These are phyloP conservation scores for Leucosporidium creatinivorum DNA, from an alignment of 768 basidiomycete genomes.

Conservation along the genomic window DNA sequence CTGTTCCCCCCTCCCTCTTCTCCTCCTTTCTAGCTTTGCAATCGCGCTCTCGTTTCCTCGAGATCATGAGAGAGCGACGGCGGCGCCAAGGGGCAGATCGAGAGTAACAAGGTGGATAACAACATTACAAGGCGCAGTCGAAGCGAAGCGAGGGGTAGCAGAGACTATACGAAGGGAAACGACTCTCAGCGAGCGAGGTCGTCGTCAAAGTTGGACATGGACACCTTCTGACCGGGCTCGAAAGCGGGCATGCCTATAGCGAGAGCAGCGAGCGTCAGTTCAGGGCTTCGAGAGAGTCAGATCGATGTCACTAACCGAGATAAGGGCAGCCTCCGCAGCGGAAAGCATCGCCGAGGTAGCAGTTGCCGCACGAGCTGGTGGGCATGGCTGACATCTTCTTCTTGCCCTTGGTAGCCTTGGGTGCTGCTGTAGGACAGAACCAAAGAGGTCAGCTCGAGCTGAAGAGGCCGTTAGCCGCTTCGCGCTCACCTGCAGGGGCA, in stretches of 20 bases:
- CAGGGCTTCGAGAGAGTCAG: neutral
- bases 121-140: too few relatives aligned
- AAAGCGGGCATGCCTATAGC: constrained; percentile 83
- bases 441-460: too few relatives aligned
- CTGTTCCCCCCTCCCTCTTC: too few relatives aligned
- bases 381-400: constrained; percentile 46
- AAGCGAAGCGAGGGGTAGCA: too few relatives aligned
- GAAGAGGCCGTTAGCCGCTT: constrained; percentile 33
- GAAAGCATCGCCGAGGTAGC: constrained; percentile 97
- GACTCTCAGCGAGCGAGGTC: too few relatives aligned
- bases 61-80: too few relatives aligned
- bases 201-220: constrained; percentile 38
- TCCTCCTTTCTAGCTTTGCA: too few relatives aligned
- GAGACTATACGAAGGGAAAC: too few relatives aligned
- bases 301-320: constrained; percentile 60
- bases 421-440: neutral
- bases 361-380: constrained; percentile 94
- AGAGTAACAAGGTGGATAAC: too few relatives aligned
- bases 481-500: constrained; percentile 40
- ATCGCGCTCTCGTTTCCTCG: too few relatives aligned
- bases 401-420: constrained; percentile 3
- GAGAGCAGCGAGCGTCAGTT: neutral
- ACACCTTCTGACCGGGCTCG: constrained; percentile 96
- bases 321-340: constrained; percentile 94
- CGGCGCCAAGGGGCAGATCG: too few relatives aligned